Evolutionary conservation across 495 filamentous ascomycete genomes (phyloP).

Genomic region (Penicillium coprophilum): DNA sequence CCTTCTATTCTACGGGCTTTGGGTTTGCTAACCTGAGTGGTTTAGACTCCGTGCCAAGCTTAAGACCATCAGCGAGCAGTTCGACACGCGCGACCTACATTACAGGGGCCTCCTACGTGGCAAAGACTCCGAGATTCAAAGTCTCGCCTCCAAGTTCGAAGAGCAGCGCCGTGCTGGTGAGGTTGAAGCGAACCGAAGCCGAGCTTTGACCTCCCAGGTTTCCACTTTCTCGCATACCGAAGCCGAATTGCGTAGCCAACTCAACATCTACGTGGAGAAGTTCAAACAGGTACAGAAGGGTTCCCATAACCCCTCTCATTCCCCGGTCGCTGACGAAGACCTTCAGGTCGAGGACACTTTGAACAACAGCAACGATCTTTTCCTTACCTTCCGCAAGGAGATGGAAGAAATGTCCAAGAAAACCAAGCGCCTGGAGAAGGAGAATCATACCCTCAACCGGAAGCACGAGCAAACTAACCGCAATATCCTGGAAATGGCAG

Average conservation of each 20-base stretch:
- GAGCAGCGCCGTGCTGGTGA: conserved; percentile 86
- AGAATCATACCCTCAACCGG: conserved; percentile 85
- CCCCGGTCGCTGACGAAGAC: conserved; percentile 25
- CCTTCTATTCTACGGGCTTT: conserved; percentile 2
- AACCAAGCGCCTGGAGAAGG: conserved; percentile 94
- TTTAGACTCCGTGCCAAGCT: conserved; percentile 82
- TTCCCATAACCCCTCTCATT: conserved; percentile 10
- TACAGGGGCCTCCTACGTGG: conserved; percentile 85
- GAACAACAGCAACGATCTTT: conserved; percentile 98
- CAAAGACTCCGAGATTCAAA: conserved; percentile 96
- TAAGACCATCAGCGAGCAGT: conserved; percentile 92
- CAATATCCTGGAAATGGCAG: conserved; percentile 97
- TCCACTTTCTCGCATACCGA: conserved; percentile 96
- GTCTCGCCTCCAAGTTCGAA: conserved; percentile 81
- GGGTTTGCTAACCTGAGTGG: conserved; percentile 11
- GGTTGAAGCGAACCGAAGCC: conserved; percentile 70
- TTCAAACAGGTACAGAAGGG: conserved; percentile 90
- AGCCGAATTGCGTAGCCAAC: conserved; percentile 85
- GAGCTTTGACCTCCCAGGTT: conserved; percentile 84
- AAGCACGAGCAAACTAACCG: conserved; percentile 92
- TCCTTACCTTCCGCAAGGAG: conserved; percentile 96
- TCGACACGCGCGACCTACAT: conserved; percentile 88
- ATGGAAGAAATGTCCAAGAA: conserved; percentile 99
- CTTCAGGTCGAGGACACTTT: conserved; percentile 94
- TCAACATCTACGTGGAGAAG: conserved; percentile 99